Evolutionary conservation across 495 filamentous ascomycete genomes (phyloP), one percentile per base, ranked within the genome.

Genomic region (Aspergillus steynii): DNA sequence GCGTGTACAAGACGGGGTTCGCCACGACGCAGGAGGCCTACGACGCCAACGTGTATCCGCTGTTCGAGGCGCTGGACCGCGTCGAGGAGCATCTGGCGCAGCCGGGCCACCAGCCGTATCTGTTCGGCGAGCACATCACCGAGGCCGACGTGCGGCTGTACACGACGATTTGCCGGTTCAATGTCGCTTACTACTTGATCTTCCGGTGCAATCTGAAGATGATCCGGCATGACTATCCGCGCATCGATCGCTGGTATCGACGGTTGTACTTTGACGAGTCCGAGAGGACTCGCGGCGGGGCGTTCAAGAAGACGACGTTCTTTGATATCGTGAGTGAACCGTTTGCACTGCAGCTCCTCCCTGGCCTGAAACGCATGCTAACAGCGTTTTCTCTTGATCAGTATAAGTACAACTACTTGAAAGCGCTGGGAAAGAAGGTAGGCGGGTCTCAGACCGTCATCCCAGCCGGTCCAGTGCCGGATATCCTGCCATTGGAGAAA

Each of bases 201-300:
- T 90, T 90, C 77, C 82, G 81, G 66, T 88, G 87, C 68, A 91
- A 90, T 68, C 47, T 91, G 52, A 84, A 84, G 60, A 87, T 89
- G 77, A 88, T 92, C 59, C 75, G 88, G 32, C 77, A 81, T 61
- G 88, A 87, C 61, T 93, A 92, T 70, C 90, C 90, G 12, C 72
- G 73, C 5, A 76, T 92, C 32, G 82, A 92, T 65, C 73, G 71
- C 52, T 93, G 90, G 90, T 75, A 91, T 71, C 76, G 85, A 61
- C 75, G 83, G 42, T 74, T 93, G 37, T 93, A 93, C 73, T 92
- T 87, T 83, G 85, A 87, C 62, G 76, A 84, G 20, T 80, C 82
- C 7, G 74, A 77, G 58, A 65, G 67, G 53, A 80, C 78, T 3
- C 71, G 72, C 12, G 60, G 60, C 26, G 79, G 82, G 15, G 88